A percentile compares a stretch with the other conserved stretches of the same genome.
These are phyloP conservation scores for Xylariaceae sp. DNA, from an alignment of 2,329 filamentous ascomycete genomes.

Conservation along the genomic window DNA sequence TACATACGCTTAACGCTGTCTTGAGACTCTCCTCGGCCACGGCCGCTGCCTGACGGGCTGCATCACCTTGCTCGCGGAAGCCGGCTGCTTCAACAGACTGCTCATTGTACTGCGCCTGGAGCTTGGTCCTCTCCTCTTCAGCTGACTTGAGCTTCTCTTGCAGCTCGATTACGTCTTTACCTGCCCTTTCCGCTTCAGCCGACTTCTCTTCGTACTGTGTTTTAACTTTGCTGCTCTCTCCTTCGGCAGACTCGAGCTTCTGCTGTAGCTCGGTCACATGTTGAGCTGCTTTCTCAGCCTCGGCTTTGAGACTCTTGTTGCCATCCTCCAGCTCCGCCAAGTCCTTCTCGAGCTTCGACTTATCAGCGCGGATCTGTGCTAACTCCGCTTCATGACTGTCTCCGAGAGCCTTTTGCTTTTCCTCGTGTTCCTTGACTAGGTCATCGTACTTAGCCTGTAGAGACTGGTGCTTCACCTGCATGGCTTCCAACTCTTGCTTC, in stretches of 20 bases:
- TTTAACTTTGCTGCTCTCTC: conserved; percentile 28
- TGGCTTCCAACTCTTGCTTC: conserved; percentile 37
- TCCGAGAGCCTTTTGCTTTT: conserved; percentile 30
- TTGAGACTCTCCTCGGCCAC: conserved; percentile 47
- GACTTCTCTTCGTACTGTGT: conserved; percentile 1
- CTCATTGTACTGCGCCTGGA: conserved; percentile 43
- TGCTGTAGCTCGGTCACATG: conserved; percentile 13
- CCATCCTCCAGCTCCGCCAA: conserved; percentile 36
- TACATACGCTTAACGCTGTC: conserved; percentile 41
- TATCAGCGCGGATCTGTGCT: conserved; percentile 26
- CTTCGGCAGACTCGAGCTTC: conserved; percentile 33
- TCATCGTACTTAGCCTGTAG: conserved; percentile 27
- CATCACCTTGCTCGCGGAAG: conserved; percentile 42
- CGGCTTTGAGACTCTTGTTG: conserved; percentile 32
- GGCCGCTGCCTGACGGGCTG: conserved; percentile 45
- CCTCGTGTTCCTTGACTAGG: conserved; percentile 31
- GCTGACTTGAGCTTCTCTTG: conserved; percentile 30
- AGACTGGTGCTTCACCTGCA: conserved; percentile 38
- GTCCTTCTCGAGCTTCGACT: conserved; percentile 35
- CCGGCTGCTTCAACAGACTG: conserved; percentile 38
- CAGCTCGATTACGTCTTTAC: neutral
- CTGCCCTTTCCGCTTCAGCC: neutral
- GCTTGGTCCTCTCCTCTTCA: conserved; percentile 32
- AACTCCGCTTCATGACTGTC: conserved; percentile 31
- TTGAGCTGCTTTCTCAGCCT: conserved; percentile 35